These are phyloP conservation scores for Ceratobasidium sp. DNA, from an alignment of 1,284 basidiomycete species.

Conservation along the genomic window DNA sequence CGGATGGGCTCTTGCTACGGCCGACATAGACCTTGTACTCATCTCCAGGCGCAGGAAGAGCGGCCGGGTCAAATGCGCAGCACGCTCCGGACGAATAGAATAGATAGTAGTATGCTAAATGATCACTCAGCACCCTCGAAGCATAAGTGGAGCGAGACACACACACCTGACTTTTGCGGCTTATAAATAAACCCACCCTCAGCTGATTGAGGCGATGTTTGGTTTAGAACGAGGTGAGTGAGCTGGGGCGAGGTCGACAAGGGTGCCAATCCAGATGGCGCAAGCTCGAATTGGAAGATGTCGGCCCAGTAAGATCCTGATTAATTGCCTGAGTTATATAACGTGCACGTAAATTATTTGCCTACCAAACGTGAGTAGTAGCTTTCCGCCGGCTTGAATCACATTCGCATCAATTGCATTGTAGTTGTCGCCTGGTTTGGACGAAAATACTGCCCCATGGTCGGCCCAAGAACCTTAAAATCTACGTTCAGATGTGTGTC, in stretches of 20 bases:
- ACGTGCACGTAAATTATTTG: not conserved
- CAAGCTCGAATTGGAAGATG: slow-evolving; percentile 43
- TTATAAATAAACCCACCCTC: slow-evolving; percentile 43
- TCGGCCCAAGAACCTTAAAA: slow-evolving; percentile 51
- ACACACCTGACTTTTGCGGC: slow-evolving; percentile 20
- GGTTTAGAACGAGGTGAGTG: slow-evolving; percentile 38
- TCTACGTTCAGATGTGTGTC: not conserved
- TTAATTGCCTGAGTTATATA: too few relatives aligned
- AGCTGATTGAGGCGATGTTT: slow-evolving; percentile 42
- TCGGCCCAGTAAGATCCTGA: slow-evolving; percentile 43
- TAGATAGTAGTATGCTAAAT: slow-evolving; percentile 37
- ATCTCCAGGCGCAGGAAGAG: slow-evolving; percentile 49
- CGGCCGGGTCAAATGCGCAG: slow-evolving; percentile 41
- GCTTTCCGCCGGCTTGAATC: slow-evolving; percentile 32
- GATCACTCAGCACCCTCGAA: not conserved
- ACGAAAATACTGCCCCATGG: slow-evolving; percentile 52
- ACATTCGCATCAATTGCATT: slow-evolving; percentile 50
- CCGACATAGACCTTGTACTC: slow-evolving; percentile 53
- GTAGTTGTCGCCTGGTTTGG: slow-evolving; percentile 50
- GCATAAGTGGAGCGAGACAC: not conserved
- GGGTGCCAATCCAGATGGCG: slow-evolving; percentile 41
- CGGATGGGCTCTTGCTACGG: slow-evolving; percentile 50
- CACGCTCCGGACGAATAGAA: slow-evolving; percentile 42
- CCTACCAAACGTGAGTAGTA: slow-evolving; percentile 36
- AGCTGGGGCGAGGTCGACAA: slow-evolving; percentile 28